These are phyloP conservation scores for Cryptococcus amylolentus DNA, from an alignment of 1,284 basidiomycete species.

Conservation along the genomic window DNA sequence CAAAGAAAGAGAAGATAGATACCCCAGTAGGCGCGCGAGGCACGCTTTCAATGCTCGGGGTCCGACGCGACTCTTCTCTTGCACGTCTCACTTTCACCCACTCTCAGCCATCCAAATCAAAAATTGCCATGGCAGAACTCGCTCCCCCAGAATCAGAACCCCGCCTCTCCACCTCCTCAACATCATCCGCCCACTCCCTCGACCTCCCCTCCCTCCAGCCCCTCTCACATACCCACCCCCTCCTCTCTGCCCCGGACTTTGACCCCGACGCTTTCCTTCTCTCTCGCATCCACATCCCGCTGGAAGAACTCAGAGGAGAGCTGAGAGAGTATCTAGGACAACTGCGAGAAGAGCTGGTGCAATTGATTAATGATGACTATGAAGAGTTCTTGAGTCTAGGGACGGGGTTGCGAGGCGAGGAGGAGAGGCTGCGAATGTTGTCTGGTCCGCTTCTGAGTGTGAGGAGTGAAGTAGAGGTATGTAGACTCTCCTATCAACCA, in stretches of 20 bases:
- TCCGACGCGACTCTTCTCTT: not conserved
- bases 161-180: conserved; percentile 8
- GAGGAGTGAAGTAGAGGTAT: conserved; percentile 66
- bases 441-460: conserved; percentile 63
- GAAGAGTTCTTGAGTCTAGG: conserved; percentile 95
- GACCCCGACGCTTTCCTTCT: conserved; percentile 84
- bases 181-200: conserved; percentile 28
- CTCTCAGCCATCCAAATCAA: not conserved
- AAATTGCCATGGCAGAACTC: not conserved
- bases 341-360: conserved; percentile 86
- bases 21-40: not conserved
- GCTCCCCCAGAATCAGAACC: not conserved
- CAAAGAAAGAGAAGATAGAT: too few relatives aligned
- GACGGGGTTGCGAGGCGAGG: conserved; percentile 80
- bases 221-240: conserved; percentile 71
- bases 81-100: too few relatives aligned
- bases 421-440: conserved; percentile 63
- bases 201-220: conserved; percentile 72
- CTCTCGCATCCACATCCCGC: conserved; percentile 77
- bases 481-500: conserved; percentile 23
- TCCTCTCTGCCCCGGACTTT: conserved; percentile 66
- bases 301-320: conserved; percentile 81
- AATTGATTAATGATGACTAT: conserved; percentile 95
- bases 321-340: conserved; percentile 76
- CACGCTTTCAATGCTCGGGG: not conserved